Percentiles rank a stretch among this genome's conserved stretches.
These are phyloP conservation scores for Quercus parvula DNA, from an alignment of 306 rosid genomes.

Conservation along the genomic window DNA sequence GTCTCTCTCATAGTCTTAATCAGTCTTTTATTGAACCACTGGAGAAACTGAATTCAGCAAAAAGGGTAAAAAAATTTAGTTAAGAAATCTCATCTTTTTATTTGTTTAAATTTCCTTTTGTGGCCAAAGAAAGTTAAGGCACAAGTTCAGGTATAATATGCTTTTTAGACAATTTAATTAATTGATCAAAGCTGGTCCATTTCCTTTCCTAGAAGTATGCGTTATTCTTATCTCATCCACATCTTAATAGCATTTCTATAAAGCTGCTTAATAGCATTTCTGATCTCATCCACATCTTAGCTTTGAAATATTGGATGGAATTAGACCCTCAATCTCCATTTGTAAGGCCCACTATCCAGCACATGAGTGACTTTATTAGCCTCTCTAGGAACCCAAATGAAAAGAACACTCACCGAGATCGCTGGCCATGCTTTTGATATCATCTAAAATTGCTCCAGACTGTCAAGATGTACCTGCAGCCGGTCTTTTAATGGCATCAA, in stretches of 20 bases:
- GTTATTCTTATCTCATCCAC: not conserved
- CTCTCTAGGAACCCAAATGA: no score
- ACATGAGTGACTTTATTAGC: no score
- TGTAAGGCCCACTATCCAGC: no score
- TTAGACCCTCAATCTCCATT: no score
- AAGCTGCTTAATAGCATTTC: not conserved
- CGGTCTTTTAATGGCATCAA: no score
- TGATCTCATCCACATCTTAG: no score
- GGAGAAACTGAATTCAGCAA: slow-evolving; percentile 50
- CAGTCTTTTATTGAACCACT: slow-evolving; percentile 39
- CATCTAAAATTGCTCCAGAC: no score
- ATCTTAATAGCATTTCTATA: not conserved
- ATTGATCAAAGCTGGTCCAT: not conserved
- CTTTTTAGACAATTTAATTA: not conserved
- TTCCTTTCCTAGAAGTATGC: not conserved
- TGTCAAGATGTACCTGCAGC: no score
- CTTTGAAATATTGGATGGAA: no score
- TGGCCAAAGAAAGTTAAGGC: slow-evolving; percentile 3
- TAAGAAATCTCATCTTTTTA: not conserved
- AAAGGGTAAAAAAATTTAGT: slow-evolving; percentile 50
- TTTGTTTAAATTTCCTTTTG: not conserved
- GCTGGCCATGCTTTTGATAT: no score
- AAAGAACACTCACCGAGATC: no score
- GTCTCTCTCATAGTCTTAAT: slow-evolving; percentile 39
- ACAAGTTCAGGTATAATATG: not conserved